Evolutionary conservation across 2,329 filamentous ascomycete species (phyloP).

Genomic region (Graphium sp.): DNA sequence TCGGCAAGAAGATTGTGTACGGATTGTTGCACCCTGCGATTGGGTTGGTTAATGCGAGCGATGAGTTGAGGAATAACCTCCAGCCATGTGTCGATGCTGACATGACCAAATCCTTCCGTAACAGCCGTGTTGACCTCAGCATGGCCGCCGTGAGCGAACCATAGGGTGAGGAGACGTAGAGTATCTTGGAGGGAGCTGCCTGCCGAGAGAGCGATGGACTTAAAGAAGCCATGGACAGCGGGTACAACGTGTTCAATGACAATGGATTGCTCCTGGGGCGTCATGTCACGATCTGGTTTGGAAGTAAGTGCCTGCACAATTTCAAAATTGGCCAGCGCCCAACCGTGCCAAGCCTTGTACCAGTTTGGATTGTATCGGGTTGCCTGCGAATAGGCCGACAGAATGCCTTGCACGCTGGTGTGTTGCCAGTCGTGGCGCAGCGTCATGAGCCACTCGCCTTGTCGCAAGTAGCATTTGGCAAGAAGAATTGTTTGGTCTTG

Average conservation of each 20-base stretch:
- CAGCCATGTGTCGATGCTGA: slow-evolving; percentile 96
- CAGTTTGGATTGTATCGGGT: slow-evolving; percentile 88
- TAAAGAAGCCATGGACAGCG: slow-evolving; percentile 90
- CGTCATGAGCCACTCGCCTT: slow-evolving; percentile 88
- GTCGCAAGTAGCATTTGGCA: slow-evolving; percentile 88
- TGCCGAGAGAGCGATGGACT: slow-evolving; percentile 81
- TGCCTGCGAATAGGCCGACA: slow-evolving; percentile 80
- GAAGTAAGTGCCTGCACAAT: slow-evolving; percentile 68
- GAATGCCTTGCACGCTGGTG: slow-evolving; percentile 70
- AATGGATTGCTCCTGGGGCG: slow-evolving; percentile 40
- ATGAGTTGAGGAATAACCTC: slow-evolving; percentile 97
- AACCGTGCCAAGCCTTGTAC: slow-evolving; percentile 99
- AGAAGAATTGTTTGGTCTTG: slow-evolving; percentile 54
- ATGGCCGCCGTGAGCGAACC: slow-evolving; percentile 87
- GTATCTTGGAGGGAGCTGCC: slow-evolving; percentile 94
- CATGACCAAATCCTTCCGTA: slow-evolving; percentile 75
- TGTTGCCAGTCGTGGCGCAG: slow-evolving; percentile 80
- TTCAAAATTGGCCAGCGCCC: slow-evolving; percentile 96
- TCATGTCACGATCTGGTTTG: slow-evolving; percentile 13
- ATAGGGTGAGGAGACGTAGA: slow-evolving; percentile 76
- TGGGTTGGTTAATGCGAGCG: slow-evolving; percentile 92
- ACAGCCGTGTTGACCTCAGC: slow-evolving; percentile 78
- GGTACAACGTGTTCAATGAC: slow-evolving; percentile 83
- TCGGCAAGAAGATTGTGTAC: slow-evolving; percentile 88
- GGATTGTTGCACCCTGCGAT: slow-evolving; percentile 69